Percentiles rank a stretch among this genome's conserved stretches.
These are phyloP conservation scores for Candida pseudoglaebosa DNA, from an alignment of 805 yeast genomes.

Conservation along the genomic window DNA sequence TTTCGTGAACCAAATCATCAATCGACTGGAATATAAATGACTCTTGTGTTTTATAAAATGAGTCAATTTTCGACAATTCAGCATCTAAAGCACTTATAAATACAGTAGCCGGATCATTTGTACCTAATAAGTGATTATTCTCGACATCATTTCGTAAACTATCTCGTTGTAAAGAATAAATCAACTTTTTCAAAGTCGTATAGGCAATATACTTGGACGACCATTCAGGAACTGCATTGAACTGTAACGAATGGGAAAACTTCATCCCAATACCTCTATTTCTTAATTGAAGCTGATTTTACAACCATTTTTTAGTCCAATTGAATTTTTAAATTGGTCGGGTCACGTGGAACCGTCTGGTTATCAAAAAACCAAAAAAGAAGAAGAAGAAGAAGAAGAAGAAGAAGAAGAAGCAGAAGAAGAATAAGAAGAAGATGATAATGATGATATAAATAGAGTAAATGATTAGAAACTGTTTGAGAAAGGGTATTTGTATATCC, in stretches of 20 bases:
- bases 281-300: too few relatives aligned
- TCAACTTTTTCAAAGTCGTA: constrained; percentile 78
- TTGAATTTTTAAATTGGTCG: too few relatives aligned
- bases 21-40: constrained; percentile 49
- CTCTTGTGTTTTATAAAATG: constrained; percentile 69
- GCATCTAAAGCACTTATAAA: constrained; percentile 71
- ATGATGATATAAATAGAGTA: too few relatives aligned
- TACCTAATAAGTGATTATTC: constrained; percentile 27
- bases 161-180: constrained; percentile 78
- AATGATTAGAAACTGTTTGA: too few relatives aligned
- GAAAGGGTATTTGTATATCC: too few relatives aligned
- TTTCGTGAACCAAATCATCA: constrained; percentile 56
- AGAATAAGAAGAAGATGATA: too few relatives aligned
- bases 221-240: constrained; percentile 99
- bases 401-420: too few relatives aligned
- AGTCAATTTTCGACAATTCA: constrained; percentile 73
- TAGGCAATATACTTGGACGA: constrained; percentile 87
- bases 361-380: too few relatives aligned
- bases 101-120: constrained; percentile 49
- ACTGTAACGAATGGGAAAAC: constrained; percentile 91
- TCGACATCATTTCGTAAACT: constrained; percentile 22
- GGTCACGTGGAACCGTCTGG: too few relatives aligned
- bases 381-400: too few relatives aligned
- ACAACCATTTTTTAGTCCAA: too few relatives aligned
- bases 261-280: constrained; percentile 53